Conservation (phyloP, 257 asterid species). For the Solanum chilense region DNA sequence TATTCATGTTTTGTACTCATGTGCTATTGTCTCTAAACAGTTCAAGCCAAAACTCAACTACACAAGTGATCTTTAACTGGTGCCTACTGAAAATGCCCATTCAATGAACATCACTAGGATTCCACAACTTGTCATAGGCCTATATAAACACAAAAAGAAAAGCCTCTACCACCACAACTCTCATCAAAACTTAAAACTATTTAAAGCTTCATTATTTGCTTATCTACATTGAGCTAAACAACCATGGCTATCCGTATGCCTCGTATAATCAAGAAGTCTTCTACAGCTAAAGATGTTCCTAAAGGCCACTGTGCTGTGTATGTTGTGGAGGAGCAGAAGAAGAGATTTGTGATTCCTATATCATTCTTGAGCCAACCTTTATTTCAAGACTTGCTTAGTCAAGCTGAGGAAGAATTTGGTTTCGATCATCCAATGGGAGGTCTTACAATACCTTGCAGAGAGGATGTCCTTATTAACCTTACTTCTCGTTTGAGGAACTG, state of each 20-base stretch:
- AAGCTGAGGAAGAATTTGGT: slow-evolving; percentile 31
- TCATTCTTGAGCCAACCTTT: slow-evolving; percentile 32
- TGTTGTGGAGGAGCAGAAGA: slow-evolving; percentile 33
- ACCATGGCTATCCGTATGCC: neutral
- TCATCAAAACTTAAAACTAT: neutral
- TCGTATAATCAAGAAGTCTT: neutral
- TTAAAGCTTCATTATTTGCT: neutral
- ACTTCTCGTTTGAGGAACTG: slow-evolving; percentile 13
- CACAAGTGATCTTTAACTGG: neutral
- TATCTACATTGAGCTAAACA: neutral
- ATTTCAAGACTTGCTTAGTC: slow-evolving; percentile 29
- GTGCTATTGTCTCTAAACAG: neutral
- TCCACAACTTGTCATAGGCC: neutral
- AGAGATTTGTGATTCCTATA: slow-evolving; percentile 20
- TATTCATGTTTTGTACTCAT: neutral
- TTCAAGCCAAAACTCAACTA: neutral
- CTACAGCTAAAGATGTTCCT: slow-evolving; percentile 20
- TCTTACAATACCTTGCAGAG: slow-evolving; percentile 38
- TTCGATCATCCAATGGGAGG: slow-evolving; percentile 53
- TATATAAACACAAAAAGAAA: neutral
- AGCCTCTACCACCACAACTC: neutral
- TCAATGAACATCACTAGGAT: neutral
- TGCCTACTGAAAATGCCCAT: neutral
- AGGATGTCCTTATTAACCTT: slow-evolving; percentile 19
- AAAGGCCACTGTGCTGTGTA: slow-evolving; percentile 51